phyloP scores from a whole-genome alignment of 306 rosid species.

The Comarum palustre region DNA sequence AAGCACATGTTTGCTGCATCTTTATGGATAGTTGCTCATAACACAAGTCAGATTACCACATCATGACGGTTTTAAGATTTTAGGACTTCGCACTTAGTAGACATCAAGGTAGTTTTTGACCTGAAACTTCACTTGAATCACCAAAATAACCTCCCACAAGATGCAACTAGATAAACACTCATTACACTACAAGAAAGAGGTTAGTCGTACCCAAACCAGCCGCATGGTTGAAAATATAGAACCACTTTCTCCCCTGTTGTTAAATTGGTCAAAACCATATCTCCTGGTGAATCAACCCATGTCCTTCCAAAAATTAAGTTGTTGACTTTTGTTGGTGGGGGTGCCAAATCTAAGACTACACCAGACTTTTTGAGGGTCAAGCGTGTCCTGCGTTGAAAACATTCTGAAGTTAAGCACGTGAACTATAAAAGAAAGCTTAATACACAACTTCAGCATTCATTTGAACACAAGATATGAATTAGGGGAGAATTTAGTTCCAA shows the following conservation, averaged over 20 bases:
- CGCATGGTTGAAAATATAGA: conserved; percentile 88
- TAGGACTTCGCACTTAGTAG: background rate
- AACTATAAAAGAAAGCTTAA: background rate
- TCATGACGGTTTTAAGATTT: background rate
- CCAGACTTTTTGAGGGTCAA: conserved; percentile 80
- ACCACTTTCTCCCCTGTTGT: conserved; percentile 86
- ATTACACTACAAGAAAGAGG: conserved; percentile 9
- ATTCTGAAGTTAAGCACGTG: background rate
- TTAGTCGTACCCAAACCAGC: conserved; percentile 80
- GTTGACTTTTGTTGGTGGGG: conserved; percentile 91
- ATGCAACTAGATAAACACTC: no score
- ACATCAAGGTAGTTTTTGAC: background rate
- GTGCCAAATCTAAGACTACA: conserved; percentile 76
- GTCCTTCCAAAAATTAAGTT: conserved; percentile 92
- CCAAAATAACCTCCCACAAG: conserved; percentile 12
- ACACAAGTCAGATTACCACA: background rate
- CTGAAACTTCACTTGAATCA: conserved; percentile 2
- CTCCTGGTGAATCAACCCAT: conserved; percentile 94
- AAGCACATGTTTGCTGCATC: background rate
- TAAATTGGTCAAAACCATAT: conserved; percentile 82
- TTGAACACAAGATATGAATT: background rate
- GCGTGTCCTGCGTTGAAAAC: conserved; percentile 58
- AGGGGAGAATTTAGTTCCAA: background rate
- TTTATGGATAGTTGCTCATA: conserved; percentile 1
- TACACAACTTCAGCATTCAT: background rate